Conservation (phyloP, 192 early-diverging fungal species). For the Gaertneriomyces semiglobifer region DNA sequence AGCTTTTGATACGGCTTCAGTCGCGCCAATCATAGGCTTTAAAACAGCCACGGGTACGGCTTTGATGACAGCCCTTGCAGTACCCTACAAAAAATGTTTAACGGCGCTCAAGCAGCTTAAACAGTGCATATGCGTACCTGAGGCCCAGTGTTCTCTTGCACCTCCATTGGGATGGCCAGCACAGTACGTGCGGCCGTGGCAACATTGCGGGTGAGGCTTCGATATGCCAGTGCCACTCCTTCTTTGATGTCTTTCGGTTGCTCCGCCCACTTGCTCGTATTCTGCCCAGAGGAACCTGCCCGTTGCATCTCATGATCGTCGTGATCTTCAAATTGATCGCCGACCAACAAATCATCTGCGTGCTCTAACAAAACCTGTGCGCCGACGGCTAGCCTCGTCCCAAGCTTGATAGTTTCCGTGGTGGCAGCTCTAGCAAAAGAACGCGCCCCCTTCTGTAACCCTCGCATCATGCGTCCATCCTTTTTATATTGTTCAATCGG, state of each 20-base stretch:
- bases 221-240: slow-evolving; percentile 79
- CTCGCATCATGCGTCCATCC: slow-evolving; percentile 84
- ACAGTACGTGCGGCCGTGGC: slow-evolving; percentile 83
- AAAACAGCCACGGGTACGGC: slow-evolving; percentile 89
- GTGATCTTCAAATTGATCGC: neutral
- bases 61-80: slow-evolving; percentile 58
- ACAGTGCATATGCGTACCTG: slow-evolving; percentile 14
- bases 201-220: slow-evolving; percentile 75
- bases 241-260: slow-evolving; percentile 83
- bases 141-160: slow-evolving; percentile 60
- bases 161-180: slow-evolving; percentile 82
- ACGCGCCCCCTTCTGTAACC: slow-evolving; percentile 80
- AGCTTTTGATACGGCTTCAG: slow-evolving; percentile 89
- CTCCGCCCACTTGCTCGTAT: slow-evolving; percentile 74
- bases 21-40: slow-evolving; percentile 92
- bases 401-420: slow-evolving; percentile 84
- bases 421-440: slow-evolving; percentile 89
- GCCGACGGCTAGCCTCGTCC: slow-evolving; percentile 80
- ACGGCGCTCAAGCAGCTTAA: neutral
- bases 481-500: slow-evolving; percentile 91
- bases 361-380: slow-evolving; percentile 87
- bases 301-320: slow-evolving; percentile 2
- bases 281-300: slow-evolving; percentile 2
- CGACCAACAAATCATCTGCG: slow-evolving; percentile 71
- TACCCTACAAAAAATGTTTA: slow-evolving; percentile 20